Evolutionary conservation across 2,329 filamentous ascomycete genomes (phyloP).

Genomic region (Arthrobotrys pseudoclavata): DNA sequence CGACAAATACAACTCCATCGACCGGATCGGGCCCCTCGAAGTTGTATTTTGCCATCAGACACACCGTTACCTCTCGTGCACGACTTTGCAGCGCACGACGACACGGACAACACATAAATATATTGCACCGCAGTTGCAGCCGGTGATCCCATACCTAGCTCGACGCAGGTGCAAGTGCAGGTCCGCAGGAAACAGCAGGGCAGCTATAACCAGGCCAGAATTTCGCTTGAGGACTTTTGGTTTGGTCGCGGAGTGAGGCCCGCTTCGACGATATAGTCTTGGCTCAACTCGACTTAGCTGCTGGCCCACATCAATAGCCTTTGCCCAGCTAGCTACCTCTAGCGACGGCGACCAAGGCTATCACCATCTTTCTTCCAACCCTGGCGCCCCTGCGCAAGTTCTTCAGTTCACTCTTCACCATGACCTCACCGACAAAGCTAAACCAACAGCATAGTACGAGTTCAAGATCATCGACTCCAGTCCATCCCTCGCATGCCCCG

Average conservation of each 20-base stretch:
- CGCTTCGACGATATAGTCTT: background rate
- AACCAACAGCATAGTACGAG: slow-evolving; percentile 29
- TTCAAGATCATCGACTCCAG: slow-evolving; percentile 20
- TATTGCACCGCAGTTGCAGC: slow-evolving; percentile 30
- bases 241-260: slow-evolving; percentile 1
- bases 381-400: slow-evolving; percentile 54
- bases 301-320: background rate
- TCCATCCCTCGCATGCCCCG: slow-evolving; percentile 28
- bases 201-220: slow-evolving; percentile 8
- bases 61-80: background rate
- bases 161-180: slow-evolving; percentile 16
- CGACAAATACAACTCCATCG: background rate
- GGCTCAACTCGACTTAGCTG: background rate
- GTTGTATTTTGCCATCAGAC: background rate
- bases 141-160: slow-evolving; percentile 7
- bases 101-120: slow-evolving; percentile 37
- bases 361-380: slow-evolving; percentile 27
- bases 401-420: slow-evolving; percentile 49
- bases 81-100: slow-evolving; percentile 22
- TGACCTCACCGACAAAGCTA: slow-evolving; percentile 39
- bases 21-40: background rate
- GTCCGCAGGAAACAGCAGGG: slow-evolving; percentile 2
- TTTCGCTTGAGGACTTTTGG: slow-evolving; percentile 4
- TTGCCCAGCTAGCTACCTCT: background rate
- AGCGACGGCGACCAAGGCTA: slow-evolving; percentile 30